Base-by-base conservation (phyloP, 164 flowering plant genomes). In the Vitis vinifera region DNA sequence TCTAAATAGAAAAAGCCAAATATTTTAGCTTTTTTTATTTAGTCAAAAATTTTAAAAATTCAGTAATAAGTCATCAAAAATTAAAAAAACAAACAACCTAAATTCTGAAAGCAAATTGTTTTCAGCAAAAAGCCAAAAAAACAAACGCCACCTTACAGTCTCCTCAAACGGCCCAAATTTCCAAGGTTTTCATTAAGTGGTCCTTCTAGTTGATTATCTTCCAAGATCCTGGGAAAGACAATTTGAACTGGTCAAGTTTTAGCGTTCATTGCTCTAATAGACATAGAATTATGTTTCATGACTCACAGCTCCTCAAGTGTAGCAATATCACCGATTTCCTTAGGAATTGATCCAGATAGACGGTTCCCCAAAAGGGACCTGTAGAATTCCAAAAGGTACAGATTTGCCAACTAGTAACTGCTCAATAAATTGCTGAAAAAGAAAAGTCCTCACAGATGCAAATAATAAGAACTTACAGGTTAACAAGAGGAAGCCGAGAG, bases 341-440 rank as follows among this genome's bases (percentile, higher is more conserved):
- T 31, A 5, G 94, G 94, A 76, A 89, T 86, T 53, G 82, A 12
- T 47, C 92, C 99, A 68, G 67, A 79, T 5, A 91, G 52, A 23
- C 86, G 87, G 77, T 94, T 94, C 58, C 89, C 99, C 65, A 87
- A 30, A 55, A 88, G 67, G 9, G 83, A 68, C 73, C 97, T 94
- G 84, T 56, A 71, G 49, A 51, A 48, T 58, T 65, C 53, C 14
- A 62, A 30, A 52, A 48, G 30, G 15, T 31, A 49, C 27, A 57
- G 6, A 31, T 31, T 12, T 15, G 37, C 37, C 37, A 31, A 31
- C 37, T 31, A 5, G 37, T 31, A 31, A 31, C 37, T 31, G 37
- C 37, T 31, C 37, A 31, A 4, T 31, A 31, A 5, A 31, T 31
- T 31, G 6, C 37, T 31, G 37, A 5, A 31, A 31, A 31, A 31